A percentile compares a stretch with the other conserved stretches of the same genome.
phyloP scores from a whole-genome alignment of 257 asterid species.

The Fraxinus pennsylvanica region DNA sequence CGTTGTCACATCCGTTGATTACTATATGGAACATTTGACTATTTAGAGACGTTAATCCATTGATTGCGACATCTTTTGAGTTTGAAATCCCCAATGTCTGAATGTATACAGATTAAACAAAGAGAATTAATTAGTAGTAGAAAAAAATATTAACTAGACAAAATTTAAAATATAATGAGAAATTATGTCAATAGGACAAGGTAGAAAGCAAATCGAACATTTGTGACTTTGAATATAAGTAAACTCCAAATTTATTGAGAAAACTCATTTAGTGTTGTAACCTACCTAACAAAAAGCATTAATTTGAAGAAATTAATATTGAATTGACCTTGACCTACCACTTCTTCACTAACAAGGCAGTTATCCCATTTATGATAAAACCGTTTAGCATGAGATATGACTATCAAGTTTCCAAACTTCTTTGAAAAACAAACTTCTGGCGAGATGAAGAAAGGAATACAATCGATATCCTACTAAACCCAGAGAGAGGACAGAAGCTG shows the following conservation, averaged over 20 bases:
- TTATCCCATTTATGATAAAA: neutral
- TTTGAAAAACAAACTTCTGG: no score
- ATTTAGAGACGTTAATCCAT: conserved; percentile 44
- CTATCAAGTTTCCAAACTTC: neutral
- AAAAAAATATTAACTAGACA: neutral
- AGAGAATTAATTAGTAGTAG: neutral
- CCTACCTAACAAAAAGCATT: no score
- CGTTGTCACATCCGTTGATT: conserved; percentile 28
- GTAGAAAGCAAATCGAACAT: no score
- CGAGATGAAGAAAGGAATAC: neutral
- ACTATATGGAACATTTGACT: conserved; percentile 60
- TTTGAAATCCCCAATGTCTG: conserved; percentile 46
- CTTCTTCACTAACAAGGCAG: neutral
- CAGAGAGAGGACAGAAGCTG: no score
- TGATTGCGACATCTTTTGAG: conserved; percentile 40
- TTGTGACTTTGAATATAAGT: no score
- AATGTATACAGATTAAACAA: neutral
- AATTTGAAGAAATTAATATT: neutral
- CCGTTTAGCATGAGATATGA: neutral
- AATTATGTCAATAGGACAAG: no score
- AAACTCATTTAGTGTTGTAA: no score
- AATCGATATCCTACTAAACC: no score
- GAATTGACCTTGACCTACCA: neutral
- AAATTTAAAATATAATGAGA: no score
- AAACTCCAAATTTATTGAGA: no score